Base-by-base conservation (phyloP, 176 grass and related monocot species). In the Saccharum spontaneum region DNA sequence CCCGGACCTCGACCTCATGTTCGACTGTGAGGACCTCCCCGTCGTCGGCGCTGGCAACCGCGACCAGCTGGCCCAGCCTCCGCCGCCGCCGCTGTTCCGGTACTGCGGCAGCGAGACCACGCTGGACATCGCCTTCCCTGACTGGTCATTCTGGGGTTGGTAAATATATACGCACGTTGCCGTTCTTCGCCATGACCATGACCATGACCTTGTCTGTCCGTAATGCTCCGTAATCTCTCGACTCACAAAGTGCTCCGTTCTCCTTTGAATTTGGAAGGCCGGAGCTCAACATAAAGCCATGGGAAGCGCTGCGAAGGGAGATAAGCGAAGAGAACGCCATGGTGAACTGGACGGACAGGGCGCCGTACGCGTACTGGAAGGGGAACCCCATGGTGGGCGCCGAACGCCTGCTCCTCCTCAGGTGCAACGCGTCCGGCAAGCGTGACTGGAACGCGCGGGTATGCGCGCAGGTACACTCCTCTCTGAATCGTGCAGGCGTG, bases 231-330 rank as follows among this genome's bases (percentile, higher is more conserved):
- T 62, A 24, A 3, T 63, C 7, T 34, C 3, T 59, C 20, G 18
- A 31, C 3, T 37, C 15, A 57, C 16, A 10, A 23, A 10, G 3
- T 34, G 60, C 5, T 7, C 15, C 7, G 34, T 60, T 73, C 44
- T 84, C 69, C 11, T 80, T 46, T 17, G 2, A 1, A 75, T 69
- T 18, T 44, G 34, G 34, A 44, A 97, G 94, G 94, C 83, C 92
- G 50, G 94, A 97, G 94, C 67, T 94, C 3, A 92, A 92, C 74
- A 89, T 94, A 90, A 92, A 94, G 80, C 94, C 94, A 70, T 97
- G 94, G 94, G 83, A 89, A 16, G 20, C 36, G 2, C 78, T 94
- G 84, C 76, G 71, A 3, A 24, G 73, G 65, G 92, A 94, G 49
- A 77, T 94, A 1, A 71, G 39, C 18, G 83, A 85, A 22, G 63